These are phyloP conservation scores for Barnettozyma pratensis DNA, from an alignment of 805 yeast genomes.

Conservation along the genomic window DNA sequence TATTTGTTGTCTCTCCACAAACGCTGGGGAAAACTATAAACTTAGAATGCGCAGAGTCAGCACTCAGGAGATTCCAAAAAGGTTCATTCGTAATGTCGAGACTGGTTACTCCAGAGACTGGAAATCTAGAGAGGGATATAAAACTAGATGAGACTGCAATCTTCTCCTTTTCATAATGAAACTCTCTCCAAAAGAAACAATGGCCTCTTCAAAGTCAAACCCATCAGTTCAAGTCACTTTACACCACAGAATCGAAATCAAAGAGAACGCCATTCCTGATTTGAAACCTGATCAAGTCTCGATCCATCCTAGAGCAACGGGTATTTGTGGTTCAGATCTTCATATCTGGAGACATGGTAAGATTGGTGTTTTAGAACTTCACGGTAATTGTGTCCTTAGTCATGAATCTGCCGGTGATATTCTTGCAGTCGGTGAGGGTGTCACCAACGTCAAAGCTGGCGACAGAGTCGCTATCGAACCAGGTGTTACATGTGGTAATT, in stretches of 20 bases:
- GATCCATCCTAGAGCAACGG: conserved; percentile 44
- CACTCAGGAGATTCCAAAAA: no score
- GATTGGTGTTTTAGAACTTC: conserved; percentile 34
- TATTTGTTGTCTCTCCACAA: no score
- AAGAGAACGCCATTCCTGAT: conserved; percentile 13
- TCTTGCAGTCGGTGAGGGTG: conserved; percentile 44
- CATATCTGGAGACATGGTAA: conserved; percentile 65
- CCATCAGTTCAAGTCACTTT: conserved; percentile 21
- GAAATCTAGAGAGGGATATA: neutral
- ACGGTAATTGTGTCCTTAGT: conserved; percentile 38
- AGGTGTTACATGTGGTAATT: conserved; percentile 44
- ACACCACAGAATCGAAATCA: conserved; percentile 17
- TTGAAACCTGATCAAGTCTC: conserved; percentile 14
- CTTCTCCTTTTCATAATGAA: no score
- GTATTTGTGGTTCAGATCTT: conserved; percentile 72
- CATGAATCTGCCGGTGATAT: conserved; percentile 44
- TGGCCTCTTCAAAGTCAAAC: conserved; percentile 9
- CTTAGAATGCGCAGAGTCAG: no score
- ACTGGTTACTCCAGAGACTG: no score
- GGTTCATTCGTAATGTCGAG: neutral
- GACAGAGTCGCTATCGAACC: conserved; percentile 51
- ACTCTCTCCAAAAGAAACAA: no score
- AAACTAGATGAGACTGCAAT: neutral
- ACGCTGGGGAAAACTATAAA: no score
- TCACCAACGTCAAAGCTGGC: conserved; percentile 38